A percentile compares a stretch with the other conserved stretches of the same genome.
Evolutionary conservation across 1,139 yeast species (phyloP).

Genomic region (Kodamaea alishanica): DNA sequence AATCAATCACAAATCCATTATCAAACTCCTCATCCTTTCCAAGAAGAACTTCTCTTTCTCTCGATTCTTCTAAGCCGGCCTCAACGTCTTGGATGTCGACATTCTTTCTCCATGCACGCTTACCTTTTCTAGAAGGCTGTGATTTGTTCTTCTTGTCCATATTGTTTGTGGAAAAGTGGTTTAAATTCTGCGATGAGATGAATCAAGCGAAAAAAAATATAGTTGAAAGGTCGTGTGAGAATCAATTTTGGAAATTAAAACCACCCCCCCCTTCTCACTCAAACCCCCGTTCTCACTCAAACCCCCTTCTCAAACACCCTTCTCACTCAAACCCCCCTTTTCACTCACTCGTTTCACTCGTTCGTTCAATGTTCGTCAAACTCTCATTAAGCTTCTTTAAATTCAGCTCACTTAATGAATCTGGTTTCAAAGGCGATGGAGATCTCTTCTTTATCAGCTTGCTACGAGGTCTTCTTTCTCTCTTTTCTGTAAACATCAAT

Average conservation of each 20-base stretch:
- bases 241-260: neutral
- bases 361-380: too few relatives aligned
- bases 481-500: constrained; percentile 35
- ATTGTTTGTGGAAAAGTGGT: neutral
- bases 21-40: constrained; percentile 55
- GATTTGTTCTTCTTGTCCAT: constrained; percentile 7
- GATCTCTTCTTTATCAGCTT: constrained; percentile 12
- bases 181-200: constrained; percentile 12
- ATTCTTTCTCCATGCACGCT: constrained; percentile 94
- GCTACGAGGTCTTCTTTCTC: constrained; percentile 36
- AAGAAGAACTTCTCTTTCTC: constrained; percentile 63
- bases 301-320: constrained; percentile 1
- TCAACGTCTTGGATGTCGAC: constrained; percentile 81
- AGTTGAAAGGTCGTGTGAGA: neutral
- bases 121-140: constrained; percentile 87
- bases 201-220: neutral
- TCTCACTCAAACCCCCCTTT: neutral
- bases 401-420: constrained; percentile 26
- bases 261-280: neutral
- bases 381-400: constrained; percentile 17
- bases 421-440: constrained; percentile 12
- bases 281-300: too few relatives aligned
- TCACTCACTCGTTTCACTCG: neutral
- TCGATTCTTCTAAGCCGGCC: constrained; percentile 59
- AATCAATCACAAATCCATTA: constrained; percentile 66